These are phyloP conservation scores for Vaccinium corymbosum DNA, from an alignment of 148 eudicot species.

Conservation along the genomic window DNA sequence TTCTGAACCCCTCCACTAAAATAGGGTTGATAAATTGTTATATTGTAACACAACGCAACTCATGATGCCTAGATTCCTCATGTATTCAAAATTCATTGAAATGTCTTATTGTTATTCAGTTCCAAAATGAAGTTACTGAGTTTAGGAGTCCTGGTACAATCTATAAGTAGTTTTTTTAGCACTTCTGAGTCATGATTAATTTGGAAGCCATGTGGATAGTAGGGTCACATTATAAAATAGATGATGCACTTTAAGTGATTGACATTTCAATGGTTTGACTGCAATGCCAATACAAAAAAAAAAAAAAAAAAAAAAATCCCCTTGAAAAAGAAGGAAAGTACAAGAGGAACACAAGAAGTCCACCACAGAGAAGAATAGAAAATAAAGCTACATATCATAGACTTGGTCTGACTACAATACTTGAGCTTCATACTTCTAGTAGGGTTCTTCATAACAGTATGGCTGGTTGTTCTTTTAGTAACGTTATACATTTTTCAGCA, in stretches of 20 bases:
- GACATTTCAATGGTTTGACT: neutral
- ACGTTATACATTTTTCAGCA: neutral
- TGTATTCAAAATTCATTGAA: neutral
- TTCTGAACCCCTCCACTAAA: neutral
- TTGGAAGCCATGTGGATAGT: neutral
- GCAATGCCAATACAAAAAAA: neutral
- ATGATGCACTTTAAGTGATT: neutral
- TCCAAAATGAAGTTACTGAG: neutral
- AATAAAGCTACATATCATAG: neutral
- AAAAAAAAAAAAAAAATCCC: too few species aligned
- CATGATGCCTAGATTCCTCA: neutral
- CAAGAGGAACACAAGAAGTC: neutral
- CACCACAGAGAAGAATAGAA: neutral
- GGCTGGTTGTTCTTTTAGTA: too few species aligned
- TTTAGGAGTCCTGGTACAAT: conserved; percentile 4
- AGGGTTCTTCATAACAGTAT: too few species aligned
- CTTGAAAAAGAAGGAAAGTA: neutral
- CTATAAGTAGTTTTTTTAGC: neutral
- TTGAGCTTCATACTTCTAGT: too few species aligned
- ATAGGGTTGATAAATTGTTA: neutral
- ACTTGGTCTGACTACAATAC: neutral
- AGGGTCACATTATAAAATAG: neutral
- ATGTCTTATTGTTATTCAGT: neutral
- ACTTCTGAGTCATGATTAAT: neutral
- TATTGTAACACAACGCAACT: neutral